phyloP scores from a whole-genome alignment of 2,329 filamentous ascomycete species.

The Lojkania enalia region DNA sequence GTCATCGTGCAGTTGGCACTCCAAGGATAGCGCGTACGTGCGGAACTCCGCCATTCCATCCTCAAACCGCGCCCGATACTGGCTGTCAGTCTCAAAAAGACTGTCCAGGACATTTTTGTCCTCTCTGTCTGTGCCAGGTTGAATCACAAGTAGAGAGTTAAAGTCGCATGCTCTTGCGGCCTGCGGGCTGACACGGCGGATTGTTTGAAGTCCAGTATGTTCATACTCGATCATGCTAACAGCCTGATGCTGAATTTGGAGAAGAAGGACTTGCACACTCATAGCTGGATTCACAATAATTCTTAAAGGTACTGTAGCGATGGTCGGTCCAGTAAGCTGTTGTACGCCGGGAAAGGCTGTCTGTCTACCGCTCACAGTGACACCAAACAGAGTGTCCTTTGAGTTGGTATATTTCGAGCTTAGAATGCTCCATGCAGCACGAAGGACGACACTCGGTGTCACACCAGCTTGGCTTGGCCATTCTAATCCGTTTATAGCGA shows the following conservation, averaged over 20 bases:
- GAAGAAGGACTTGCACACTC: slow-evolving; percentile 32
- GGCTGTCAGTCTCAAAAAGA: neutral
- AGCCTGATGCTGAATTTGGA: slow-evolving; percentile 56
- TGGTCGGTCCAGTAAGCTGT: neutral
- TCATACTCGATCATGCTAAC: neutral
- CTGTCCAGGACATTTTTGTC: neutral
- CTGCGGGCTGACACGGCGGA: neutral
- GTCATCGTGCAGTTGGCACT: neutral
- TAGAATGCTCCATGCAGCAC: slow-evolving; percentile 1
- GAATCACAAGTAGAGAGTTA: slow-evolving; percentile 59
- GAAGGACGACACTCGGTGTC: neutral
- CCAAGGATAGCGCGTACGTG: neutral
- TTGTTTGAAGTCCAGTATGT: slow-evolving; percentile 4
- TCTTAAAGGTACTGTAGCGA: slow-evolving; percentile 6
- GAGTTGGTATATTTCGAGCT: neutral
- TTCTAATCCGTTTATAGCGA: neutral
- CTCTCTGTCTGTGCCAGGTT: slow-evolving; percentile 25
- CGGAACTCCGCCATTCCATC: neutral
- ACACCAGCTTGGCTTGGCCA: neutral
- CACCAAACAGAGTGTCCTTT: slow-evolving; percentile 1
- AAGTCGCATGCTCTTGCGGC: slow-evolving; percentile 30
- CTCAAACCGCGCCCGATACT: neutral
- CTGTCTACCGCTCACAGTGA: slow-evolving; percentile 3
- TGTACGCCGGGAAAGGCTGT: neutral
- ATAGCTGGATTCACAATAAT: neutral